Evolutionary conservation across 208 protist genomes (phyloP).

Genomic region (Leishmania gerbilli): DNA sequence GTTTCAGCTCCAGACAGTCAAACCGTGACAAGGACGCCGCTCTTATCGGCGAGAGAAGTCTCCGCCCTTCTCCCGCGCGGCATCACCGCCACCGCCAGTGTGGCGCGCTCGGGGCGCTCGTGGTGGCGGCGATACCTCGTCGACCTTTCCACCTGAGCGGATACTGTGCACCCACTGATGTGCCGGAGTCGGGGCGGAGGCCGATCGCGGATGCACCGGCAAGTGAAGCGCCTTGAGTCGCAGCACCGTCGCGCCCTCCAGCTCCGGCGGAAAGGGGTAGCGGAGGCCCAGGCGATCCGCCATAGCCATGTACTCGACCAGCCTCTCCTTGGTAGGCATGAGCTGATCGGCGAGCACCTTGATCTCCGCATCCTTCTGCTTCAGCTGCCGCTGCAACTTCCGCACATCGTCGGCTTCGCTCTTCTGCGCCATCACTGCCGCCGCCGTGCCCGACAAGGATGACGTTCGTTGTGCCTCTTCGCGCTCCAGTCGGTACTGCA

Average conservation of each 20-base stretch:
- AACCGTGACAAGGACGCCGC: no score
- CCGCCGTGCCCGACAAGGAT: not conserved
- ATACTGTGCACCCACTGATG: not conserved
- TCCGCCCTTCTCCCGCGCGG: constrained; percentile 3
- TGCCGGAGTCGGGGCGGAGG: constrained; percentile 16
- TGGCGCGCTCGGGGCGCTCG: constrained; percentile 1
- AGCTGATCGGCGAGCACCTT: constrained; percentile 61
- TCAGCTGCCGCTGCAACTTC: constrained; percentile 31
- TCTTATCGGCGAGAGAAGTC: constrained; percentile 15
- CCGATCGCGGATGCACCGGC: constrained; percentile 19
- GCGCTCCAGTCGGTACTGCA: constrained; percentile 18
- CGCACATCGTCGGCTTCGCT: constrained; percentile 11
- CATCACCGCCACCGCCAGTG: not conserved
- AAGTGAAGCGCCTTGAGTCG: constrained; percentile 59
- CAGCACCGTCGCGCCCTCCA: constrained; percentile 65
- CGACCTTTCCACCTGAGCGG: not conserved
- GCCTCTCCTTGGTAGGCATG: constrained; percentile 82
- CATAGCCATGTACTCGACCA: constrained; percentile 87
- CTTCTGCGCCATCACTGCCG: not conserved
- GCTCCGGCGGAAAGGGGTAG: constrained; percentile 78
- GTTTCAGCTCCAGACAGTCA: not conserved
- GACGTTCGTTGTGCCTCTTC: not conserved
- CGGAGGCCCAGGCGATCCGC: constrained; percentile 77
- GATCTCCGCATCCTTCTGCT: constrained; percentile 62
- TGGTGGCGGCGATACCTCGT: constrained; percentile 8